phyloP scores from a whole-genome alignment of 2,329 filamentous ascomycete species.

The Immersiporthe knoxdaviesiana region DNA sequence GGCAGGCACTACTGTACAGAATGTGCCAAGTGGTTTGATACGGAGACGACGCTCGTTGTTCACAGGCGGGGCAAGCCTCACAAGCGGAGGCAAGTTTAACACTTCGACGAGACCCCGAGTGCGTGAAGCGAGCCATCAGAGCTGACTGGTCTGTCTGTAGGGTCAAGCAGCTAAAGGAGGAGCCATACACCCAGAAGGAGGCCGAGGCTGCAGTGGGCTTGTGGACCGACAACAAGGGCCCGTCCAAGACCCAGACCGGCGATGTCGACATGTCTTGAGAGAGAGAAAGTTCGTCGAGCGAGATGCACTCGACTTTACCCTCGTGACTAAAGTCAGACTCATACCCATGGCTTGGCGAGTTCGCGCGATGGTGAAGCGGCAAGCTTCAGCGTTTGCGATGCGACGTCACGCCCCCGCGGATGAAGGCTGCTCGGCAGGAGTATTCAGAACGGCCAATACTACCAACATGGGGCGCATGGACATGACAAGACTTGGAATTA shows the following conservation, averaged over 20 bases:
- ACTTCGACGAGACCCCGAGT: neutral
- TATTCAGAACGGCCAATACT: neutral
- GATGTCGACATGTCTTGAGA: slow-evolving; percentile 45
- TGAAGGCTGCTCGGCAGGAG: neutral
- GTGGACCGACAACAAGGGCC: slow-evolving; percentile 66
- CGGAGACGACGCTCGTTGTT: slow-evolving; percentile 71
- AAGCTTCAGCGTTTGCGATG: neutral
- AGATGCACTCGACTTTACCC: neutral
- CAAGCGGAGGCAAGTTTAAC: slow-evolving; percentile 72
- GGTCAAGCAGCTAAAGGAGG: slow-evolving; percentile 79
- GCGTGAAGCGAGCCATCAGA: neutral
- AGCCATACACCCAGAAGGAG: slow-evolving; percentile 83
- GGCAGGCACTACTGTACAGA: slow-evolving; percentile 87
- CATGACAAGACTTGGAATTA: neutral
- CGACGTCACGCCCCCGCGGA: neutral
- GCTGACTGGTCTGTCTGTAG: slow-evolving; percentile 50
- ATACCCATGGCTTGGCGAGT: neutral
- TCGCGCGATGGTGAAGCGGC: neutral
- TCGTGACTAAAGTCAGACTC: neutral
- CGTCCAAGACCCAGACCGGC: slow-evolving; percentile 47
- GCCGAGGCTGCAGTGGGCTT: slow-evolving; percentile 81
- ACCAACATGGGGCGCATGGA: neutral
- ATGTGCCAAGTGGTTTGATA: slow-evolving; percentile 97
- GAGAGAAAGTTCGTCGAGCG: slow-evolving; percentile 6
- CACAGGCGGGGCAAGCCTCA: slow-evolving; percentile 91